Evolutionary conservation across 1,284 basidiomycete species (phyloP), one percentile per base, ranked within the genome.

Genomic region (Phellopilus nigrolimitatus): DNA sequence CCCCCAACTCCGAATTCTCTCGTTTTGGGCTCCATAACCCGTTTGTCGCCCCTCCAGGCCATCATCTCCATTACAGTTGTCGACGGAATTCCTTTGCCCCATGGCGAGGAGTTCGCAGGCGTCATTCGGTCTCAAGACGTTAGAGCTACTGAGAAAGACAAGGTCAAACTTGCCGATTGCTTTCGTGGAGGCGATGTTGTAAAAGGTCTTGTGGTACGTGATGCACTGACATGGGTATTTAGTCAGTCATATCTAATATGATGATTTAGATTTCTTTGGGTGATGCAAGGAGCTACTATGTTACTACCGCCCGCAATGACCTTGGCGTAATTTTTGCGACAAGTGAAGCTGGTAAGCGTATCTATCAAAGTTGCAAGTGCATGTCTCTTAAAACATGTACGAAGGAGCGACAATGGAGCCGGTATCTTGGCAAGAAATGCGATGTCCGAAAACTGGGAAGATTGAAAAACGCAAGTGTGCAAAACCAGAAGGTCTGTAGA

Each of bases 181-280:
- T 99, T 98, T 70, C 79, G 97, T 36, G 90, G 95, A 0, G 95
- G 97, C 3, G 95, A 99, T 68, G 89, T 98, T 48, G 90, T 99
- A 24, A 84, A 90, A 59, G 95, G 94, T 4, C 71, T 88, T 36
- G 94, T 98, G 60, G 94, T 97, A 66, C 68, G 89, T 79, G n/a
- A n/a, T n/a, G n/a, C n/a, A n/a, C n/a, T n/a, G n/a, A n/a, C n/a
- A n/a, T n/a, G n/a, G n/a, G n/a, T n/a, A n/a, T n/a, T n/a, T n/a
- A n/a, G n/a, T n/a, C n/a, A n/a, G n/a, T n/a, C n/a, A n/a, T 54
- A 55, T 43, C 53, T 30, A 30, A 30, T 15, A 37, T 15, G 15
- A 25, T 22, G 46, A 9, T 31, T 3, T 61, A 95, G 92, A 88
- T 95, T 47, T 95, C 91, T 12, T 74, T 95, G 28, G 91, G 93